Percentiles rank a stretch among this genome's conserved stretches.
phyloP scores from a whole-genome alignment of 176 grass and related monocot species.

The Alopecurus myosuroides region DNA sequence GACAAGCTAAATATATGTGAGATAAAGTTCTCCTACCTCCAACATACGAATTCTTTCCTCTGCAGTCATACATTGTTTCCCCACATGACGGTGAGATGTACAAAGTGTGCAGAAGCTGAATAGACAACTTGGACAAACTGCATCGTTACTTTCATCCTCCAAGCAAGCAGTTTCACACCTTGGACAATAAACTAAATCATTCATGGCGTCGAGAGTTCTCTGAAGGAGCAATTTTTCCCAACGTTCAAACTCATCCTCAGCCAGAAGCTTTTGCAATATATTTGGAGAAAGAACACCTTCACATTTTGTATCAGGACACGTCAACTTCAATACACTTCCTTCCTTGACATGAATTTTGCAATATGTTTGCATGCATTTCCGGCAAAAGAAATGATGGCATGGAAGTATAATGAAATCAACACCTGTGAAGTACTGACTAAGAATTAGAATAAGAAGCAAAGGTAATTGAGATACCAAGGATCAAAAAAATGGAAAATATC shows the following conservation, averaged over 20 bases:
- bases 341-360: conserved; percentile 61
- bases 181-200: conserved; percentile 68
- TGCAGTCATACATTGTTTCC: conserved; percentile 45
- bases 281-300: conserved; percentile 45
- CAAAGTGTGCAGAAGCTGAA: conserved; percentile 84
- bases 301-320: conserved; percentile 65
- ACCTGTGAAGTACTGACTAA: conserved; percentile 11
- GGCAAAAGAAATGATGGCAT: conserved; percentile 73
- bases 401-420: conserved; percentile 59
- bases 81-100: conserved; percentile 52
- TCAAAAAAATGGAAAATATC: conserved; percentile 12
- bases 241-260: conserved; percentile 52
- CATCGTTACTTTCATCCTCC: conserved; percentile 61
- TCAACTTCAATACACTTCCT: conserved; percentile 57
- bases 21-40: conserved; percentile 39
- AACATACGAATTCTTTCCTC: conserved; percentile 48
- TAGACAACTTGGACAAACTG: conserved; percentile 59
- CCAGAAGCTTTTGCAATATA: conserved; percentile 63
- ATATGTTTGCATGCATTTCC: conserved; percentile 71
- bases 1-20: background rate
- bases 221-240: conserved; percentile 68
- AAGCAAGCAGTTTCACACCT: conserved; percentile 79
- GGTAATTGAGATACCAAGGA: background rate
- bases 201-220: conserved; percentile 65
- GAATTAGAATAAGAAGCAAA: background rate